phyloP scores from a whole-genome alignment of 352 stramenopile species.

The Paralagenidium karlingii region DNA sequence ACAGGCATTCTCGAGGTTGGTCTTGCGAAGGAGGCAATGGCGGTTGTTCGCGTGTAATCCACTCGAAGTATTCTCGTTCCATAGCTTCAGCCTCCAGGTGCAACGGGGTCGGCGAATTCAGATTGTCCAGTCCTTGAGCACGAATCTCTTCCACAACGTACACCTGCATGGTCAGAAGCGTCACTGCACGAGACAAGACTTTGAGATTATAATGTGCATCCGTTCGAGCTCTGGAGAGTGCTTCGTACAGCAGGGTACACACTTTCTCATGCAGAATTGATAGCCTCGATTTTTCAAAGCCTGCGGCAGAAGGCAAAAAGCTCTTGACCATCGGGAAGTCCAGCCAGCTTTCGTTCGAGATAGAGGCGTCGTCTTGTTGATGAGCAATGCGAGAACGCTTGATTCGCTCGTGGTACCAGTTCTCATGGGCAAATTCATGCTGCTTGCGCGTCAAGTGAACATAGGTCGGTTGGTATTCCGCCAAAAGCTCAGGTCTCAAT shows the following conservation, averaged over 20 bases:
- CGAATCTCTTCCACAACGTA: slow-evolving; percentile 58
- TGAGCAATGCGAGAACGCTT: slow-evolving; percentile 53
- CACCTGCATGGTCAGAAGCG: slow-evolving; percentile 71
- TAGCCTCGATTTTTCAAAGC: slow-evolving; percentile 38
- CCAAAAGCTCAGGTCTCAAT: slow-evolving; percentile 66
- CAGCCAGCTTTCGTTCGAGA: slow-evolving; percentile 50
- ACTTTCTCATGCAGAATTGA: slow-evolving; percentile 49
- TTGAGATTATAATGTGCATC: slow-evolving; percentile 50
- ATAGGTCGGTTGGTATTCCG: slow-evolving; percentile 78
- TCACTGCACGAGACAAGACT: slow-evolving; percentile 49
- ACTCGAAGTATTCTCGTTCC: slow-evolving; percentile 35
- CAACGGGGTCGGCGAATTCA: slow-evolving; percentile 20
- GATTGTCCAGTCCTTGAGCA: neutral
- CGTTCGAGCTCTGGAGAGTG: slow-evolving; percentile 41
- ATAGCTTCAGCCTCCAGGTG: slow-evolving; percentile 31
- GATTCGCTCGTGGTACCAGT: slow-evolving; percentile 73
- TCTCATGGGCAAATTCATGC: slow-evolving; percentile 77
- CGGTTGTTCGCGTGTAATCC: slow-evolving; percentile 33
- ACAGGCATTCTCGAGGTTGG: slow-evolving; percentile 20
- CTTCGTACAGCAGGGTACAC: slow-evolving; percentile 53
- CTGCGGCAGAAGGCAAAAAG: slow-evolving; percentile 49
- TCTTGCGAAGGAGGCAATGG: slow-evolving; percentile 12
- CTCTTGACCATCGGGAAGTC: slow-evolving; percentile 78
- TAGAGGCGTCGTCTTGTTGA: slow-evolving; percentile 32
- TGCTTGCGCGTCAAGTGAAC: slow-evolving; percentile 81